These are phyloP conservation scores for Craterostigma plantagineum DNA, from an alignment of 257 asterid species.

Conservation along the genomic window DNA sequence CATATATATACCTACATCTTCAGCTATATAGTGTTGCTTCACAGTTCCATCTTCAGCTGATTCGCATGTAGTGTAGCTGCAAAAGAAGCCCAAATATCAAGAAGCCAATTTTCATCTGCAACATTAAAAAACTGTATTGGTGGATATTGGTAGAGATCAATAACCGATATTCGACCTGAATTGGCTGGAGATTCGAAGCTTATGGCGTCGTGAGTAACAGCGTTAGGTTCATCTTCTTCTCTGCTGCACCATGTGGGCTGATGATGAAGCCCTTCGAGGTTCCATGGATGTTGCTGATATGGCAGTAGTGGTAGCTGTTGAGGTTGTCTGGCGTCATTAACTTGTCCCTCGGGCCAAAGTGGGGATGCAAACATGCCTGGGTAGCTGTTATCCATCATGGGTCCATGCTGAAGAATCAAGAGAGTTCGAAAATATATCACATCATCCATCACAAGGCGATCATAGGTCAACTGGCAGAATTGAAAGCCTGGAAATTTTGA, in stretches of 20 bases:
- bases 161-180: slow-evolving; percentile 52
- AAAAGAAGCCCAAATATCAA: neutral
- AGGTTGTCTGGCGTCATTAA: slow-evolving; percentile 36
- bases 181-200: slow-evolving; percentile 54
- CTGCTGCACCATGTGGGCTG: slow-evolving; percentile 23
- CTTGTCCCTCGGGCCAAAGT: slow-evolving; percentile 42
- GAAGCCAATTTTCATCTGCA: neutral
- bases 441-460: neutral
- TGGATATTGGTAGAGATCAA: too few species aligned
- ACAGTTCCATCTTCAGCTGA: slow-evolving; percentile 65
- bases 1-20: too few species aligned
- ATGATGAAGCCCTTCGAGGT: slow-evolving; percentile 36
- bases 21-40: slow-evolving; percentile 14
- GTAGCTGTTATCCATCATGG: slow-evolving; percentile 29
- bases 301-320: too few species aligned
- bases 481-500: neutral
- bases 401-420: slow-evolving; percentile 22
- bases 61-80: slow-evolving; percentile 39
- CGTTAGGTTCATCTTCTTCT: slow-evolving; percentile 37
- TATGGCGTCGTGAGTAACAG: slow-evolving; percentile 36
- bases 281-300: slow-evolving; percentile 59
- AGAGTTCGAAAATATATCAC: neutral
- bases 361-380: slow-evolving; percentile 36
- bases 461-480: neutral
- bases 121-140: neutral